Conservation (phyloP, 2,329 filamentous ascomycete genomes). For the Ascochyta pisi region DNA sequence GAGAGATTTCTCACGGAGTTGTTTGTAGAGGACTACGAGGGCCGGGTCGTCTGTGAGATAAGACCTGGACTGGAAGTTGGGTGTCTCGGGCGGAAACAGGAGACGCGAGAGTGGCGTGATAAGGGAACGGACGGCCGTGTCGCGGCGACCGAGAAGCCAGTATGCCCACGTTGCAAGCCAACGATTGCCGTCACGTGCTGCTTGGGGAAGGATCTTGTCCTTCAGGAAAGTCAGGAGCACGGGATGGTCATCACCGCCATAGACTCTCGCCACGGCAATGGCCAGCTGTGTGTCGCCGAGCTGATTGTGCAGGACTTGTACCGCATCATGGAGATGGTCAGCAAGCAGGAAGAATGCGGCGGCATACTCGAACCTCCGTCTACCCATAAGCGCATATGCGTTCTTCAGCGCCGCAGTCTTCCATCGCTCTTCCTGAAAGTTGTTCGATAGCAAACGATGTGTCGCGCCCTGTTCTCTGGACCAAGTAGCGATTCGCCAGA, state of each 20-base stretch:
- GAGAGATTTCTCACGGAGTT: slow-evolving; percentile 80
- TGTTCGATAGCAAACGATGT: slow-evolving; percentile 80
- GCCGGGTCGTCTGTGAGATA: slow-evolving; percentile 93
- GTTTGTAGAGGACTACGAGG: slow-evolving; percentile 83
- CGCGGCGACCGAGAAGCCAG: slow-evolving; percentile 82
- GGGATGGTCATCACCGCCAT: slow-evolving; percentile 82
- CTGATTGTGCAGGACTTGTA: slow-evolving; percentile 85
- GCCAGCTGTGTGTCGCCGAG: slow-evolving; percentile 89
- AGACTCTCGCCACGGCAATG: slow-evolving; percentile 84
- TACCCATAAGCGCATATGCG: slow-evolving; percentile 92
- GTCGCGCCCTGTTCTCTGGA: slow-evolving; percentile 85
- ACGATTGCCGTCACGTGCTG: slow-evolving; percentile 81
- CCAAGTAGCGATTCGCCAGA: slow-evolving; percentile 95
- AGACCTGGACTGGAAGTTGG: slow-evolving; percentile 75
- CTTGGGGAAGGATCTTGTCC: slow-evolving; percentile 78
- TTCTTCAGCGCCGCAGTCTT: slow-evolving; percentile 91
- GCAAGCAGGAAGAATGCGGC: slow-evolving; percentile 95
- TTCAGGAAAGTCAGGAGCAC: slow-evolving; percentile 76
- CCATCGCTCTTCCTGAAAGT: slow-evolving; percentile 88
- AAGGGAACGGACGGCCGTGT: slow-evolving; percentile 83
- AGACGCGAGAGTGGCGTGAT: slow-evolving; percentile 81
- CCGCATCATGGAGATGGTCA: slow-evolving; percentile 82
- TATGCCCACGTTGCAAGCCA: slow-evolving; percentile 98
- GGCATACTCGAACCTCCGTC: slow-evolving; percentile 90
- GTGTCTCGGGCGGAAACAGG: slow-evolving; percentile 70